phyloP scores from a whole-genome alignment of 495 filamentous ascomycete genomes.

The Neurospora hispaniola region DNA sequence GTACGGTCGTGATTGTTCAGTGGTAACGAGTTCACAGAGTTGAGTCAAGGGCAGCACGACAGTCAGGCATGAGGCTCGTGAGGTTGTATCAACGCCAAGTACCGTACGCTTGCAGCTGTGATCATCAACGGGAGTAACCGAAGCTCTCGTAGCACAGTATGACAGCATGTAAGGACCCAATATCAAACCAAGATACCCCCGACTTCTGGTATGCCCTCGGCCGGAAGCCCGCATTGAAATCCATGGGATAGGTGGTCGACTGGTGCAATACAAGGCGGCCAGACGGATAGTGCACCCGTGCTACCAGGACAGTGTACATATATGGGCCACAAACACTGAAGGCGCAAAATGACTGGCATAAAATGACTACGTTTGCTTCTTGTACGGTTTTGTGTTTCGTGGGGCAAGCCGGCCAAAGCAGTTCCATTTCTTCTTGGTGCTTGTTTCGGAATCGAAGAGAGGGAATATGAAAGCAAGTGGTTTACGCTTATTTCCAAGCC shows the following conservation, averaged over 20 bases:
- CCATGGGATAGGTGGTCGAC: neutral
- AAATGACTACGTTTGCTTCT: neutral
- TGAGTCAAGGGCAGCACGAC: neutral
- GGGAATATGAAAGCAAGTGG: neutral
- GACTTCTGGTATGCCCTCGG: neutral
- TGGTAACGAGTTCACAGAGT: neutral
- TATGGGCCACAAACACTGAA: neutral
- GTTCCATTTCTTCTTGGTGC: neutral
- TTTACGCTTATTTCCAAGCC: neutral
- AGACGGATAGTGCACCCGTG: neutral
- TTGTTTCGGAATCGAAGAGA: neutral
- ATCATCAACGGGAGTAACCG: neutral
- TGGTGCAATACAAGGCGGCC: neutral
- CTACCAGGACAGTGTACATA: no score
- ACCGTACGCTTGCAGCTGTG: neutral
- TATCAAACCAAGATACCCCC: neutral
- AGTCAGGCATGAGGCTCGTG: neutral
- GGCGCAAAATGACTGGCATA: neutral
- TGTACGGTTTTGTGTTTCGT: neutral
- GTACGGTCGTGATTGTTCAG: neutral
- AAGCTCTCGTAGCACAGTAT: neutral
- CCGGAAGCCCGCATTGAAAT: neutral
- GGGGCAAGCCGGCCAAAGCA: neutral
- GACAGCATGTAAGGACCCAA: neutral
- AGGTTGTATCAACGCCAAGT: neutral